Evolutionary conservation across 371 early-diverging fungal species (phyloP).

Genomic region (Mortierella sp.): DNA sequence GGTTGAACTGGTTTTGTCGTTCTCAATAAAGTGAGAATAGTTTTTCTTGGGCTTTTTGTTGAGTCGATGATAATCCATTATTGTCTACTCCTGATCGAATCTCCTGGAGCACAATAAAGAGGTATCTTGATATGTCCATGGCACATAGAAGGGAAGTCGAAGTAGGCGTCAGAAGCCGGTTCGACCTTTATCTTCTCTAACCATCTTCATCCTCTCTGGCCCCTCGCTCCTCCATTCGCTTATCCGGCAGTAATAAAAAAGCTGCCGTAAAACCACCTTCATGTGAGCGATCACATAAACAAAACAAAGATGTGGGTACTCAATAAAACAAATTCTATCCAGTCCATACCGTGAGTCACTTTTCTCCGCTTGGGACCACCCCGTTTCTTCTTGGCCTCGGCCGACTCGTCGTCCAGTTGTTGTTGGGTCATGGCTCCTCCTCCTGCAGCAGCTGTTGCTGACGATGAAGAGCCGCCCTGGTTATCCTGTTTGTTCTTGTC

Average conservation of each 20-base stretch:
- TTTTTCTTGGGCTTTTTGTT: conserved; percentile 2
- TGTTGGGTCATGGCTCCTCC: conserved; percentile 38
- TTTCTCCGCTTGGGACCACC: conserved; percentile 80
- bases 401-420: conserved; percentile 50
- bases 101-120: neutral
- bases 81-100: neutral
- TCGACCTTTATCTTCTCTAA: neutral
- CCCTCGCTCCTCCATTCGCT: neutral
- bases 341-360: conserved; percentile 76
- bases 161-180: neutral
- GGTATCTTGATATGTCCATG: neutral
- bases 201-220: neutral
- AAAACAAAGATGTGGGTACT: neutral
- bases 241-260: neutral
- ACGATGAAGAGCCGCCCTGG: neutral
- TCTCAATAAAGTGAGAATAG: neutral
- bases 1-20: conserved; percentile 16
- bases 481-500: conserved; percentile 16
- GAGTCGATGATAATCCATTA: neutral
- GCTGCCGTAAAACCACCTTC: neutral
- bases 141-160: neutral
- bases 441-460: neutral
- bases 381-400: conserved; percentile 73
- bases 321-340: neutral
- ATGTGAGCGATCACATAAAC: conserved; percentile 1